A percentile compares a stretch with the other conserved stretches of the same genome.
These are phyloP conservation scores for Rubroshorea leprosula DNA, from an alignment of 345 rosid genomes.

Conservation along the genomic window DNA sequence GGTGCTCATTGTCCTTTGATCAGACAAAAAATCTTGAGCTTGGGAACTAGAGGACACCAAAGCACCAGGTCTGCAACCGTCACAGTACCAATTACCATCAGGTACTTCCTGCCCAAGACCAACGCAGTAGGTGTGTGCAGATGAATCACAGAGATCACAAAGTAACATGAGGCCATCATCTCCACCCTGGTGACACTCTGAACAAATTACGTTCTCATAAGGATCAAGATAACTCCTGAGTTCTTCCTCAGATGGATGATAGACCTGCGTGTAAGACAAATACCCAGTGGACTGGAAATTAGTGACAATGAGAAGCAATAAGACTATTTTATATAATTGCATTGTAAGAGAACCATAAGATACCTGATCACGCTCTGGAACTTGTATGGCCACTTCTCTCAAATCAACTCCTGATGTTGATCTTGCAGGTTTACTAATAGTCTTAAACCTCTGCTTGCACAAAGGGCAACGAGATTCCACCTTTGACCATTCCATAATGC, in stretches of 20 bases:
- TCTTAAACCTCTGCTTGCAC: constrained; percentile 87
- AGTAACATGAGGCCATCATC: constrained; percentile 97
- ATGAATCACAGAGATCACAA: constrained; percentile 95
- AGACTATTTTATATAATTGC: no score
- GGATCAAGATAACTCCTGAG: constrained; percentile 88
- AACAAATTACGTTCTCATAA: constrained; percentile 81
- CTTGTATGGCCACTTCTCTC: constrained; percentile 59
- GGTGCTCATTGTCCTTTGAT: constrained; percentile 39
- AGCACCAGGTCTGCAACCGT: constrained; percentile 82
- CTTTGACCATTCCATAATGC: constrained; percentile 97
- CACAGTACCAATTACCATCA: constrained; percentile 98
- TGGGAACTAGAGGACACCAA: constrained; percentile 69
- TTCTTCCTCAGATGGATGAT: constrained; percentile 97
- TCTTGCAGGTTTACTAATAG: constrained; percentile 82
- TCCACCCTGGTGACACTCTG: constrained; percentile 91
- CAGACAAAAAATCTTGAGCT: constrained; percentile 38
- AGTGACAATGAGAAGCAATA: no score
- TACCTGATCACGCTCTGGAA: constrained; percentile 96
- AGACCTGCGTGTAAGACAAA: constrained; percentile 51
- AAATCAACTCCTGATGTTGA: constrained; percentile 63
- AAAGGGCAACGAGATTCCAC: constrained; percentile 97
- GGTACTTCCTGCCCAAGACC: constrained; percentile 96
- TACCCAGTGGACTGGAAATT: constrained; percentile 12
- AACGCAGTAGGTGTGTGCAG: constrained; percentile 96
- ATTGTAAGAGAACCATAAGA: constrained; percentile 9